Percentiles rank a stretch among this genome's conserved stretches.
Conservation (phyloP, 163 green algal species). For the Volvox carteri region DNA sequence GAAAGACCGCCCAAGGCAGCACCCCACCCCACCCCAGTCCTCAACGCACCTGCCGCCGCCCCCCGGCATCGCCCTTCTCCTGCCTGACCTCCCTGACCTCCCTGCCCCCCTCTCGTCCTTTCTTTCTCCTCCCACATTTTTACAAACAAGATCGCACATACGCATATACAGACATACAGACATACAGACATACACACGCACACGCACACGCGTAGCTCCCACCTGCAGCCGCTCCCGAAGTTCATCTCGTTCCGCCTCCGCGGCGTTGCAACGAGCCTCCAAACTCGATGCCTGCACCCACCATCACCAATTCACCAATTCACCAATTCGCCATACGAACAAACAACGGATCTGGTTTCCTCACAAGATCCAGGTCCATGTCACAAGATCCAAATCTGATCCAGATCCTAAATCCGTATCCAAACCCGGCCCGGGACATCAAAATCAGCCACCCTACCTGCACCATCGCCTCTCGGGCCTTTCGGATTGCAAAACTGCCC, state of each 20-base stretch:
- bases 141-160: not conserved
- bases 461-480: slow-evolving; percentile 31
- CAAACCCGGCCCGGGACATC: not conserved
- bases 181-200: not conserved
- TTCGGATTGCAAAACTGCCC: slow-evolving; percentile 10
- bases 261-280: slow-evolving; percentile 23
- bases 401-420: too few species aligned
- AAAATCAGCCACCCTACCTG: slow-evolving; percentile 32
- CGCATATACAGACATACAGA: not conserved
- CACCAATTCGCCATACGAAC: too few species aligned
- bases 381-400: too few species aligned
- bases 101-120: too few species aligned
- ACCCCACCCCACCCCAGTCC: too few species aligned
- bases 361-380: too few species aligned
- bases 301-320: slow-evolving; percentile 2
- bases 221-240: slow-evolving; percentile 45
- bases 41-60: too few species aligned
- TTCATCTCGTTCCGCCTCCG: slow-evolving; percentile 36
- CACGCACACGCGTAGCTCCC: not conserved
- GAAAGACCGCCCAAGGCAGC: too few species aligned
- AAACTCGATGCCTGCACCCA: slow-evolving; percentile 1
- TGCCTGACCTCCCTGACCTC: too few species aligned
- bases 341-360: too few species aligned
- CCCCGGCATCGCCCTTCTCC: too few species aligned
- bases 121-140: too few species aligned